Base-by-base conservation (phyloP, 371 early-diverging fungal genomes). In the Apophysomyces ossiformis region DNA sequence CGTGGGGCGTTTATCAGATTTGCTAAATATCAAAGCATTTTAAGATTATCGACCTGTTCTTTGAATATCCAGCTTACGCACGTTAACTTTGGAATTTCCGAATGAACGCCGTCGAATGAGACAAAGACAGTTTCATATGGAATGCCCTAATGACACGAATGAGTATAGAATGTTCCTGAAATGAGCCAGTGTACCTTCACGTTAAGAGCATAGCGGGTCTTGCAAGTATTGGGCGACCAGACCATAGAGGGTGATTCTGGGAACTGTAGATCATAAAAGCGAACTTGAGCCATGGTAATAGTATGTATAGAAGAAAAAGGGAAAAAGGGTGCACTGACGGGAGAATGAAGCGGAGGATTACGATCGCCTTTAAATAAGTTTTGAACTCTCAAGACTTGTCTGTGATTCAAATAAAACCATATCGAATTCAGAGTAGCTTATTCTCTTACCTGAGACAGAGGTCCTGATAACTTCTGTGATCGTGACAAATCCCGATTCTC, bases 221-320 rank as follows among this genome's bases (percentile, higher is more conserved):
- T 69, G 61, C 69, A 69, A 35, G 69, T 65, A 41, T 69, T 69
- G 18, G 69, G 69, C 3, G 69, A 69, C 69, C 69, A 69, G 26
- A 58, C 21, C 43, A 54, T 37, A 4, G 18, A 16, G 16, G 61
- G 65, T 39, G 26, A 36, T 4, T 36, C 43, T 4, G 54, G 57
- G 15, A 69, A 44, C 1, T 69, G 45, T 26, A 69, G 32, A 38
- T 69, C 69, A 43, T 69, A 69, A 12, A 69, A 32, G 35, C 60
- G 60, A 39, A 60, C 41, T 60, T 60, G 60, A 60, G 69, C 18
- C 69, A 69, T 69, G 37, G 7, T 50, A 16, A 1, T 44, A 16
- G 0, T 63, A 16, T 63, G 5, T 41, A 12, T 16, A 21, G 5
- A 44, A 8, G 41, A 2, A 13, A 41, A 13, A 41, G 41, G 0